Evolutionary conservation across 768 basidiomycete species (phyloP), one percentile per base, ranked within the genome.

Genomic region (Wakefieldia striispora): DNA sequence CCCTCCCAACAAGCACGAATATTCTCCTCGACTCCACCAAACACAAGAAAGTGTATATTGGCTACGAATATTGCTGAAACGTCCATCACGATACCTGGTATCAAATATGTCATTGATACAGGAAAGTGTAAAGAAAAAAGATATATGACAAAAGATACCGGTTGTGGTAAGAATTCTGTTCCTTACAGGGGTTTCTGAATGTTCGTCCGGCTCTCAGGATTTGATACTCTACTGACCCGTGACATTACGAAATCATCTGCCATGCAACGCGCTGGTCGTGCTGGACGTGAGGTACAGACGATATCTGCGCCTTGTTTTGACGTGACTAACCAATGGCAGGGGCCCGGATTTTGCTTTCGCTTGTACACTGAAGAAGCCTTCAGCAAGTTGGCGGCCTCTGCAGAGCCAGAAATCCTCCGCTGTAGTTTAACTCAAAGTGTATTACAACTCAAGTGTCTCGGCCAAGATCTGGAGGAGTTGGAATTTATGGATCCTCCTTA

Each of bases 1-100:
- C 80, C 85, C 21, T 72, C 75, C 11, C 82, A 88, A 54, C 94
- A 97, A 69, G 70, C 81, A 38, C 83, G 82, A 62, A 90, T 90
- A 40, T 98, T 98, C 68, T 62, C 69, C 0, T 70, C 82, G 1
- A 70, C 89, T 0, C 82, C 87, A 13, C 63, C 79, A 1, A 78
- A 82, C 45, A 81, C 80, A 2, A 82, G 97, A 49, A 95, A 97
- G 69, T 89, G 94, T 69, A 92, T 99, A 54, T 75, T 99, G 34
- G 88, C 97, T 2, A 99, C 97, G 16, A 99, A 98, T 68, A 95
- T 99, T 50, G 97, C 97, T 11, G 97, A 99, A 69, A 98, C 97
- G 0, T 91, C 89, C 12, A 92, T 99, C 64, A 98, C 97, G 13
- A 97, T 99, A 62, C 93, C 95, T 3, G 94, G 94, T 0, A 85